Conservation (phyloP, 768 basidiomycete genomes). For the Postia placenta region DNA sequence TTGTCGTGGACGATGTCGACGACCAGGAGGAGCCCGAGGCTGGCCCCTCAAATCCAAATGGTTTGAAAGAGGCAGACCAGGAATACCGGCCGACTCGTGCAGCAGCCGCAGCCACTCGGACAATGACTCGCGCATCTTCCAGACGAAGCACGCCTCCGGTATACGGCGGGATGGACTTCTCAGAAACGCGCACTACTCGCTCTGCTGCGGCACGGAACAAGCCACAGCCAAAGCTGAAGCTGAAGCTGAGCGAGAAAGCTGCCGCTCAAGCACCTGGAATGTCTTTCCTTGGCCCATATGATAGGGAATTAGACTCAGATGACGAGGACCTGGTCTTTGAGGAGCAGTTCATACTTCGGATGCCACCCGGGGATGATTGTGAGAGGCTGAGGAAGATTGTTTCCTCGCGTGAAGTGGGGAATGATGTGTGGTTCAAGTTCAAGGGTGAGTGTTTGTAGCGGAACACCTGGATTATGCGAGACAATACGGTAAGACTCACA, state of each 20-base stretch:
- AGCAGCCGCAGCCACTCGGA: conserved; percentile 14
- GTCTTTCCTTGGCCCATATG: conserved; percentile 88
- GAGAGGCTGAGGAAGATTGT: conserved; percentile 81
- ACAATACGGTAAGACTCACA: neutral
- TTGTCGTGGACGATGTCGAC: conserved; percentile 23
- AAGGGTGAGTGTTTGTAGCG: conserved; percentile 55
- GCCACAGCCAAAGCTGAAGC: conserved; percentile 67
- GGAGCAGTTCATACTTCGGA: conserved; percentile 90
- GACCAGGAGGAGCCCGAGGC: conserved; percentile 15
- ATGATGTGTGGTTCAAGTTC: conserved; percentile 96
- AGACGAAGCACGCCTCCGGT: conserved; percentile 15
- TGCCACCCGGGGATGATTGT: conserved; percentile 81
- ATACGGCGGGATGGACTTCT: conserved; percentile 16
- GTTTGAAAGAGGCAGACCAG: conserved; percentile 2
- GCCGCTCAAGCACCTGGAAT: conserved; percentile 77
- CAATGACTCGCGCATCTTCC: conserved; percentile 11
- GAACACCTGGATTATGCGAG: neutral
- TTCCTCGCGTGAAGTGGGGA: conserved; percentile 64
- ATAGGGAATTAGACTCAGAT: conserved; percentile 92
- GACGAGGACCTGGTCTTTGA: conserved; percentile 94
- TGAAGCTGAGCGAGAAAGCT: conserved; percentile 81
- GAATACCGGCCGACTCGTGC: conserved; percentile 10
- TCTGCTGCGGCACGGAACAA: conserved; percentile 13
- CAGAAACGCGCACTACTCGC: conserved; percentile 20
- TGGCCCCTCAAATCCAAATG: neutral